Evolutionary conservation across 2,329 filamentous ascomycete species (phyloP).

Genomic region (Epichloe uncinata): DNA sequence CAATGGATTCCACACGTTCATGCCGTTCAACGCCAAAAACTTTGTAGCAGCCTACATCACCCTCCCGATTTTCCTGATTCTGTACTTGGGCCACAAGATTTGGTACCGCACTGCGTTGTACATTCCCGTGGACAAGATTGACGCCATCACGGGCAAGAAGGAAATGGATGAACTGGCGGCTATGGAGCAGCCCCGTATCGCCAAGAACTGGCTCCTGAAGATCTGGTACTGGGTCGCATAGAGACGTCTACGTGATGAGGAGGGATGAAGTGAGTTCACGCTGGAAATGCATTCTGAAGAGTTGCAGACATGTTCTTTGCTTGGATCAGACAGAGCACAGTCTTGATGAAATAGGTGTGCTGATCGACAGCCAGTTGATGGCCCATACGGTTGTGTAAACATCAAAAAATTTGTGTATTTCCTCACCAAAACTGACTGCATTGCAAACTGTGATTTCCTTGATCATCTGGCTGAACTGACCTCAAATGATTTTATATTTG

Average conservation of each 20-base stretch:
- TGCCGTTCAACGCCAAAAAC: slow-evolving; percentile 47
- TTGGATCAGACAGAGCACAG: neutral
- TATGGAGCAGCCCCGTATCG: slow-evolving; percentile 30
- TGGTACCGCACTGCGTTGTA: slow-evolving; percentile 29
- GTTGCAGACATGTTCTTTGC: neutral
- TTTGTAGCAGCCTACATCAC: slow-evolving; percentile 57
- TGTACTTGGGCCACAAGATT: slow-evolving; percentile 50
- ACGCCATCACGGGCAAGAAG: slow-evolving; percentile 43
- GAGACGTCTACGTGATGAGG: neutral
- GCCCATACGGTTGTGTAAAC: neutral
- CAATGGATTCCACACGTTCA: slow-evolving; percentile 66
- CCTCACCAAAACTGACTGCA: no score
- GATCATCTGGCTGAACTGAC: no score
- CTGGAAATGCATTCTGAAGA: neutral
- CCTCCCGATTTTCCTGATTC: slow-evolving; percentile 43
- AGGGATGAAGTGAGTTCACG: neutral
- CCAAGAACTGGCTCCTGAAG: slow-evolving; percentile 38
- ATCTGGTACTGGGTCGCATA: slow-evolving; percentile 45
- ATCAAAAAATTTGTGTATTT: neutral
- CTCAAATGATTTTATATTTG: no score
- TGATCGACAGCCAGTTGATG: slow-evolving; percentile 4
- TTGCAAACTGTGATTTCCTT: no score
- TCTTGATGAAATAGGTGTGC: neutral
- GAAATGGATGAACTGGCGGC: slow-evolving; percentile 48
- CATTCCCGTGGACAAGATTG: slow-evolving; percentile 34